A percentile compares a stretch with the other conserved stretches of the same genome.
Evolutionary conservation across 306 rosid genomes (phyloP).

Genomic region (apple (Malus domestica)): DNA sequence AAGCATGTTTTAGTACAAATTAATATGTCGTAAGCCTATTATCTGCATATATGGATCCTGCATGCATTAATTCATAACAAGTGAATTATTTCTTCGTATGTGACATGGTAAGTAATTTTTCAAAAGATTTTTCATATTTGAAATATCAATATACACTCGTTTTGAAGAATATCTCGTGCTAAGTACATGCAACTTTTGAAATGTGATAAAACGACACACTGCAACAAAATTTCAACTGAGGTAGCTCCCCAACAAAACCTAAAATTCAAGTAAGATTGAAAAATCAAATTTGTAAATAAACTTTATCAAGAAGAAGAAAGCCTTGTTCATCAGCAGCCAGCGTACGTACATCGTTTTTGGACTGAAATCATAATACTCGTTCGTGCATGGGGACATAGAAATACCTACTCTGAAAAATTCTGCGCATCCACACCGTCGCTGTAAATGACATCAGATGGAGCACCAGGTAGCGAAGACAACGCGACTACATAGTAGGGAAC

Average conservation of each 20-base stretch:
- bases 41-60: background rate
- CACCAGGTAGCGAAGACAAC: background rate
- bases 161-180: background rate
- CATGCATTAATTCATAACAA: background rate
- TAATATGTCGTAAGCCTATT: too few species aligned
- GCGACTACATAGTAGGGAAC: background rate
- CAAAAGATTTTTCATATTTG: background rate
- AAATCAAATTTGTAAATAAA: too few species aligned
- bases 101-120: background rate
- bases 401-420: background rate
- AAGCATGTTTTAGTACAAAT: too few species aligned
- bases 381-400: background rate
- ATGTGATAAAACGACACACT: background rate
- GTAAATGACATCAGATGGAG: background rate
- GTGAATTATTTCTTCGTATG: background rate
- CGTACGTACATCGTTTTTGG: background rate
- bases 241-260: background rate
- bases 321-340: background rate
- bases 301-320: too few species aligned
- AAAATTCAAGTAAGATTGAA: too few species aligned
- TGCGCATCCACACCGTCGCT: background rate
- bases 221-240: background rate
- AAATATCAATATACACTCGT: background rate
- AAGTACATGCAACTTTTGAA: too few species aligned
- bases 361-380: background rate